These are phyloP conservation scores for Chaetomiaceae sp. DNA, from an alignment of 2,329 filamentous ascomycete species.

Conservation along the genomic window DNA sequence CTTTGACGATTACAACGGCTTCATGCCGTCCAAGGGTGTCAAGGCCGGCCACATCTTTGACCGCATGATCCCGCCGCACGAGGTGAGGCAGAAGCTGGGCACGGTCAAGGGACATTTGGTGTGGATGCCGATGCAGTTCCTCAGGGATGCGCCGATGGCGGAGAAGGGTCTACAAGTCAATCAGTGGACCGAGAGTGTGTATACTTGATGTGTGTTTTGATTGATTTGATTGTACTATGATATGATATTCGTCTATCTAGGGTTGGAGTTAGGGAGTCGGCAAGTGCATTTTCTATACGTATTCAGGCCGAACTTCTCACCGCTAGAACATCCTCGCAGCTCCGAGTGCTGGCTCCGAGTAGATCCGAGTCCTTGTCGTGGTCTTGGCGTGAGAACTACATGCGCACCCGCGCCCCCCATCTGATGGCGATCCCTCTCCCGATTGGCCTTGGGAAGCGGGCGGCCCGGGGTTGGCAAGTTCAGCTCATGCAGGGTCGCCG, in stretches of 20 bases:
- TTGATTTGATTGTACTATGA: too few relatives aligned
- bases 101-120: conserved; percentile 84
- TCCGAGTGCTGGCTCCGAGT: neutral
- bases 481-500: conserved; percentile 7
- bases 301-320: neutral
- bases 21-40: conserved; percentile 63
- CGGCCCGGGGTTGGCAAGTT: neutral
- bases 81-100: conserved; percentile 71
- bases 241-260: too few relatives aligned
- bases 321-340: neutral
- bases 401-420: neutral
- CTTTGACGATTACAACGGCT: conserved; percentile 84
- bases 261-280: too few relatives aligned
- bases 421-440: neutral
- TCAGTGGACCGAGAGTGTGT: conserved; percentile 79
- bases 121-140: conserved; percentile 89
- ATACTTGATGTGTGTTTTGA: too few relatives aligned
- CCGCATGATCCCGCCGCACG: conserved; percentile 65
- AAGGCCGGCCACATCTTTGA: conserved; percentile 87
- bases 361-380: neutral
- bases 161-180: conserved; percentile 86
- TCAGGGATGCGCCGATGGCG: conserved; percentile 82
- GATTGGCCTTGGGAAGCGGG: neutral
- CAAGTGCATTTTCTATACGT: neutral
- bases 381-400: neutral